Evolutionary conservation across 1,284 basidiomycete genomes (phyloP), one percentile per base, ranked within the genome.

Genomic region (Microbotryum lychnidis-dioicae): DNA sequence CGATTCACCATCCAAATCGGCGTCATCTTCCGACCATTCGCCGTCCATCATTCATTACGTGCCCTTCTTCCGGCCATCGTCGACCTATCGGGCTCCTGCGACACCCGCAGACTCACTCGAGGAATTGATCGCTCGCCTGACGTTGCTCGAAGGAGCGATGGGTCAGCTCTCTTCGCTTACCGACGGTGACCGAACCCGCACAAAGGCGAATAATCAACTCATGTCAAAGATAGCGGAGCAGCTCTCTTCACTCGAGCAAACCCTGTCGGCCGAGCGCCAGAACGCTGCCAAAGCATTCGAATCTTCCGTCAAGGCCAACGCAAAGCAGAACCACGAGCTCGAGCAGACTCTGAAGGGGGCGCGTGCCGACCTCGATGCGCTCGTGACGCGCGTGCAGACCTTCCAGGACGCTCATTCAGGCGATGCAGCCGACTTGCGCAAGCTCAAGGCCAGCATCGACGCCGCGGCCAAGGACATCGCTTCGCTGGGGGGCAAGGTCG

Each of bases 91-190:
- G 23, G 62, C 73, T 2, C 85, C 87, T 0, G 79, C 81, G 10
- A 71, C 79, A 6, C 86, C 87, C 7, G 82, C 84, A 2, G 79
- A 80, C 14, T 82, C 87, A 69, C 77, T 91, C 53, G 81, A 83
- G 6, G 88, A 88, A 64, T 77, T 92, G 23, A 79, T 85, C 4
- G 77, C 79, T 1, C 83, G 90, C 12, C 76, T 93, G 4, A 67
- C 73, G 1, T 61, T 69, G 4, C 69, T 79, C 50, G 78, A 79
- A 53, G 57, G 65, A 0, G 73, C 74, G 0, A 68, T 77, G 27
- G 69, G 70, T 3, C 55, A 69, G 6, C 62, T 77, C 3, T 73
- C 76, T 0, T 59, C 64, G 18, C n/a, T 84, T 84, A 52, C 61
- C 37, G 52, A 29, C 4, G 16, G 50, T 12, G 66, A 72, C 20